These are phyloP conservation scores for Pythium dissotocum DNA, from an alignment of 352 stramenopile species.

Conservation along the genomic window DNA sequence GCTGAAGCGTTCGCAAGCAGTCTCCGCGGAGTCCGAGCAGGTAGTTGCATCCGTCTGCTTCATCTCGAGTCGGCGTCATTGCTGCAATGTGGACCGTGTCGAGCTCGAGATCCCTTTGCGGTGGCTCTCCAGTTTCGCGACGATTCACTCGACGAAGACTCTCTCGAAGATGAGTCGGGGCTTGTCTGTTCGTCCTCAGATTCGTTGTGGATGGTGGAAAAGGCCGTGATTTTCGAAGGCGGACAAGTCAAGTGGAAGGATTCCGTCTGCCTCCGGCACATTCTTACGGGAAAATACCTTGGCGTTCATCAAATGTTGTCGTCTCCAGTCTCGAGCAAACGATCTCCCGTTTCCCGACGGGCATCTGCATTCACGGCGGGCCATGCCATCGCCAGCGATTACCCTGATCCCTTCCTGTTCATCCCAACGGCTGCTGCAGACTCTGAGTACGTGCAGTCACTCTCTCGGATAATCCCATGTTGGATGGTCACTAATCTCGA, in stretches of 20 bases:
- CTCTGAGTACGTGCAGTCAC: slow-evolving; percentile 42
- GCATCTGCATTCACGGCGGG: slow-evolving; percentile 16
- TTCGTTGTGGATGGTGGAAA: slow-evolving; percentile 67
- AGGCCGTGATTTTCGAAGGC: slow-evolving; percentile 47
- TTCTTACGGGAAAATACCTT: slow-evolving; percentile 62
- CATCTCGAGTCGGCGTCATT: slow-evolving; percentile 71
- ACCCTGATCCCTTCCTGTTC: slow-evolving; percentile 55
- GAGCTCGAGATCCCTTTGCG: slow-evolving; percentile 9
- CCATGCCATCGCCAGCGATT: slow-evolving; percentile 38
- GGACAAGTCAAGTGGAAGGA: slow-evolving; percentile 59
- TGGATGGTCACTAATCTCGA: slow-evolving; percentile 10
- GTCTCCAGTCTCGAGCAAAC: slow-evolving; percentile 21
- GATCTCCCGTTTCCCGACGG: slow-evolving; percentile 26
- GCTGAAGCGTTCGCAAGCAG: slow-evolving; percentile 12
- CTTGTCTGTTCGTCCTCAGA: slow-evolving; percentile 40
- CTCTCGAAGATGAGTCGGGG: slow-evolving; percentile 34
- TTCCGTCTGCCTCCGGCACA: slow-evolving; percentile 48
- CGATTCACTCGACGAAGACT: slow-evolving; percentile 26
- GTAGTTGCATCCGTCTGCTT: slow-evolving; percentile 57
- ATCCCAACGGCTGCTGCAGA: slow-evolving; percentile 56
- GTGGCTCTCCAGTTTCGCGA: slow-evolving; percentile 53
- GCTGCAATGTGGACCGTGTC: slow-evolving; percentile 38
- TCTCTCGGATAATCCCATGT: background rate
- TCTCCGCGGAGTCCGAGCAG: slow-evolving; percentile 41
- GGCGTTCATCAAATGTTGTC: slow-evolving; percentile 27